Conservation (phyloP, 805 yeast species). For the Nakazawaea holstii region DNA sequence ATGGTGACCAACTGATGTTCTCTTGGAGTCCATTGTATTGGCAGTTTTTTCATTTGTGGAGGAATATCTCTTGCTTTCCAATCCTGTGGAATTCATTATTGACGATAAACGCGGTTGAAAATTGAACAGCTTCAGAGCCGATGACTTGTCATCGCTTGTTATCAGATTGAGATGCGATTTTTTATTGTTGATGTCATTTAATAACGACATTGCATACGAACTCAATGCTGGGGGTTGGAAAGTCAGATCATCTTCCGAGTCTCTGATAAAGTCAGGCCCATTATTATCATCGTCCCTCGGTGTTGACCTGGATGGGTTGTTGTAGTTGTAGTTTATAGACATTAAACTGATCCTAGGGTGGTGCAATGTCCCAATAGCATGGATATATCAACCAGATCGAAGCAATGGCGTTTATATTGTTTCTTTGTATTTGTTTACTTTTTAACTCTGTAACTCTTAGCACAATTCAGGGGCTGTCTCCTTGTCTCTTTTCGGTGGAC, state of each 20-base stretch:
- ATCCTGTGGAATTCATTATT: background rate
- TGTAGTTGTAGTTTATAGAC: no score
- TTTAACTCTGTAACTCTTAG: no score
- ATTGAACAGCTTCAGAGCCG: background rate
- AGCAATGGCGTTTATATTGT: no score
- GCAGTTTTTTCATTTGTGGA: background rate
- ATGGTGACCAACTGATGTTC: slow-evolving; percentile 3
- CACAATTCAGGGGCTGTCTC: no score
- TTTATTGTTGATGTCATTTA: slow-evolving; percentile 28
- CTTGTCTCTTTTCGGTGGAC: no score
- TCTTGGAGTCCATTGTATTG: background rate
- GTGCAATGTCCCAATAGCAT: no score
- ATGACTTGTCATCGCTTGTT: background rate
- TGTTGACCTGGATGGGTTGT: no score
- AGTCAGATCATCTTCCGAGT: slow-evolving; percentile 35
- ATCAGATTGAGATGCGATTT: background rate
- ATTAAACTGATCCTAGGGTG: no score
- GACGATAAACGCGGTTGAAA: slow-evolving; percentile 4
- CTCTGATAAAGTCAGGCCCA: no score
- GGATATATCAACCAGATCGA: no score
- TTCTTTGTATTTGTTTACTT: no score
- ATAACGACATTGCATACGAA: slow-evolving; percentile 44
- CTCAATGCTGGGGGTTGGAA: slow-evolving; percentile 49
- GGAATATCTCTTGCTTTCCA: background rate
- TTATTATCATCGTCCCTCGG: no score